phyloP scores from a whole-genome alignment of 805 yeast species.

The Teunomyces kruisii region DNA sequence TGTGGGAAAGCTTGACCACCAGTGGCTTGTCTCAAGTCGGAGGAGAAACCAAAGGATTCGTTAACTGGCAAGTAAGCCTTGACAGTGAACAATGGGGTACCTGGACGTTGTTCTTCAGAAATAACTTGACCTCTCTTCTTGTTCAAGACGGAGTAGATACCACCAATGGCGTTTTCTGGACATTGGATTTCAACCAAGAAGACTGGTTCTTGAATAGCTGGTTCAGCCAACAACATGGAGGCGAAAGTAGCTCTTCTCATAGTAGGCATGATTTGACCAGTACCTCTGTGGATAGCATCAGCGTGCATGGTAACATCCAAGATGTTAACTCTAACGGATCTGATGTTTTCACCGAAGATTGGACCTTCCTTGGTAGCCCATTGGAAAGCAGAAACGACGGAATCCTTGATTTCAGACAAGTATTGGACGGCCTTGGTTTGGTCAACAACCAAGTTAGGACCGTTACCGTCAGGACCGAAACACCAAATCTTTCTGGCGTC shows the following conservation, averaged over 20 bases:
- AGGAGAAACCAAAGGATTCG: conserved; percentile 99
- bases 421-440: conserved; percentile 99
- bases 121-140: conserved; percentile 99
- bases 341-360: conserved; percentile 91
- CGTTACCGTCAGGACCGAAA: conserved; percentile 99
- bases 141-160: conserved; percentile 99
- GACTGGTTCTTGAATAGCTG: conserved; percentile 98
- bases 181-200: conserved; percentile 99
- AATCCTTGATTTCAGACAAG: conserved; percentile 98
- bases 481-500: conserved; percentile 99
- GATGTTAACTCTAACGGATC: conserved; percentile 96
- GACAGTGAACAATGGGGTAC: conserved; percentile 99
- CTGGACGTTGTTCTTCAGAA: conserved; percentile 99
- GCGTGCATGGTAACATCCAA: conserved; percentile 99
- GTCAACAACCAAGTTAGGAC: conserved; percentile 98
- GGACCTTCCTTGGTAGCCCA: conserved; percentile 99
- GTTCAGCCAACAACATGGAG: conserved; percentile 96
- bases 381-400: conserved; percentile 99
- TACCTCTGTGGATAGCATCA: conserved; percentile 99
- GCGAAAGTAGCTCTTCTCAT: conserved; percentile 99
- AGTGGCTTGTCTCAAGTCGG: conserved; percentile 99
- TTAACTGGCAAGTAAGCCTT: conserved; percentile 99
- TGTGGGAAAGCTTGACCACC: conserved; percentile 99
- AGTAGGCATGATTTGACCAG: conserved; percentile 99
- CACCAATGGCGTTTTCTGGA: conserved; percentile 99